Base-by-base conservation (phyloP, 1,139 yeast species). In the Geotrichum siamense region DNA sequence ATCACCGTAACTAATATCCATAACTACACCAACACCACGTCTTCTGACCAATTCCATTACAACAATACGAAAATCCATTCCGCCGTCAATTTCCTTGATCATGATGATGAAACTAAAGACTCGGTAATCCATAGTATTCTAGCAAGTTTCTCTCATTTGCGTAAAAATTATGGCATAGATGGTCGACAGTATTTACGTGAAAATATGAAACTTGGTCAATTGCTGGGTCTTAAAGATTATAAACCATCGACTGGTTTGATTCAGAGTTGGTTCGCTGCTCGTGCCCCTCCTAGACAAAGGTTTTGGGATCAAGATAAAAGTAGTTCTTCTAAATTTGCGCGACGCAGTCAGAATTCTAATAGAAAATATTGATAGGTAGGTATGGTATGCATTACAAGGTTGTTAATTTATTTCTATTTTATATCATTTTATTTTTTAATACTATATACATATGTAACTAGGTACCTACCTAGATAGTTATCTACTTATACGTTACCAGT, bases 1-100 rank as follows among this genome's bases (percentile, higher is more conserved):
- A 52, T 59, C 33, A 43, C 33, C 27, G 50, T 55, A 44, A 43
- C 46, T n/a, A 38, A 50, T 19, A 47, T 44, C 4, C 25, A 36
- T 22, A 17, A 36, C 1, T 48, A 47, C 26, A n/a, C n/a, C n/a
- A n/a, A n/a, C n/a, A n/a, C n/a, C n/a, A n/a, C n/a, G n/a, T n/a
- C n/a, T n/a, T n/a, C n/a, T n/a, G 38, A 41, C 30, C 20, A 27
- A 15, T 12, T 31, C 10, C 42, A 32, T 4, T 47, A 37, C 20
- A 39, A 42, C 20, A 31, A 22, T 15, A 23, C 25, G 2, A 26
- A 26, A 10, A 39, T 48, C 17, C 23, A 39, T 25, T 38, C 21
- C 6, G 50, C 50, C 12, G 43, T 48, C 13, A 43, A 40, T 12
- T 40, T 43, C 34, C 31, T 45, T 6, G 41, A 29, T 19, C 37